Evolutionary conservation across 805 yeast genomes (phyloP).

Genomic region (Lipomyces sp.): DNA sequence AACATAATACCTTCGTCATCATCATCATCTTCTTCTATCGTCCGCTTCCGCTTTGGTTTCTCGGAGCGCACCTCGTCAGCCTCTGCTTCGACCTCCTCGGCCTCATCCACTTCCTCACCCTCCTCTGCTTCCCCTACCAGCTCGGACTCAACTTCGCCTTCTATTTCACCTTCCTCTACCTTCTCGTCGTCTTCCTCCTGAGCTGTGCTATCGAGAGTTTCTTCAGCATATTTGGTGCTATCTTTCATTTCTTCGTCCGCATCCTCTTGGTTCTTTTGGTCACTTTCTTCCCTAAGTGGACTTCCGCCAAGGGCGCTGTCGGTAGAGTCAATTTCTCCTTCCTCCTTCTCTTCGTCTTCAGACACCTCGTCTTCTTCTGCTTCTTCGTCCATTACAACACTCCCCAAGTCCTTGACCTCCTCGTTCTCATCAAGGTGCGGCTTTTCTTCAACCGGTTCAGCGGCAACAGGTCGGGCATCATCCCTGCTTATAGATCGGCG

Average conservation of each 20-base stretch:
- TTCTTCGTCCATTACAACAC: neutral
- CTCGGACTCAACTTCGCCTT: constrained; percentile 32
- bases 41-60: constrained; percentile 13
- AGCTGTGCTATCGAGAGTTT: neutral
- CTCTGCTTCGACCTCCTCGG: constrained; percentile 35
- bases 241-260: constrained; percentile 32
- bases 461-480: neutral
- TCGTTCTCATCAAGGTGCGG: neutral
- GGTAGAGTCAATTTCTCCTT: constrained; percentile 25
- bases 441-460: neutral
- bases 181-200: constrained; percentile 38
- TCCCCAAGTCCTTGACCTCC: neutral
- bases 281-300: neutral
- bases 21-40: constrained; percentile 22
- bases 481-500: neutral
- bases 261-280: constrained; percentile 17
- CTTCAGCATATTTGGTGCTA: constrained; percentile 39
- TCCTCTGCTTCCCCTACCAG: constrained; percentile 42
- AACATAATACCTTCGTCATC: constrained; percentile 31
- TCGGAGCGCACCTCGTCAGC: constrained; percentile 34
- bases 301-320: constrained; percentile 10
- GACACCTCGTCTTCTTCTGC: constrained; percentile 8
- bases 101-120: constrained; percentile 37
- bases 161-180: constrained; percentile 32
- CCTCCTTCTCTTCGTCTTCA: constrained; percentile 22